A percentile compares a stretch with the other conserved stretches of the same genome.
These are phyloP conservation scores for Ogataea minuta DNA, from an alignment of 805 yeast species.

Conservation along the genomic window DNA sequence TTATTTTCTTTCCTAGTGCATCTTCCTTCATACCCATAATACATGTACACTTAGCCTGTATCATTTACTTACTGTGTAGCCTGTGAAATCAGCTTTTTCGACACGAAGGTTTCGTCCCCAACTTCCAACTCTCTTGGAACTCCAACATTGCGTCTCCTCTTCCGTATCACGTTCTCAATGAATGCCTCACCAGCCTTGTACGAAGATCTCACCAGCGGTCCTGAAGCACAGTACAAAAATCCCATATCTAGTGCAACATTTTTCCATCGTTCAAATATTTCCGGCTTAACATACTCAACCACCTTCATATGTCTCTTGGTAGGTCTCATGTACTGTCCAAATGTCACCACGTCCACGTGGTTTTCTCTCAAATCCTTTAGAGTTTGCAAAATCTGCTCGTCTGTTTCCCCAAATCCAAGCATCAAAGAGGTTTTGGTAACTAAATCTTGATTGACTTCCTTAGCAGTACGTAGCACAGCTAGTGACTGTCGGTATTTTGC, in stretches of 20 bases:
- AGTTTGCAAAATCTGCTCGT: constrained; percentile 79
- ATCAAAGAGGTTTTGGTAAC: constrained; percentile 92
- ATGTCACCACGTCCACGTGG: constrained; percentile 90
- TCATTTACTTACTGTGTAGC: constrained; percentile 1
- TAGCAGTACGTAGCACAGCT: constrained; percentile 76
- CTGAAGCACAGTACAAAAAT: constrained; percentile 93
- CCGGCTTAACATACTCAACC: constrained; percentile 91
- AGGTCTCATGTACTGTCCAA: constrained; percentile 99
- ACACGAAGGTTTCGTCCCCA: constrained; percentile 31
- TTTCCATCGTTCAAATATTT: constrained; percentile 92
- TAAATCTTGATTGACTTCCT: constrained; percentile 66
- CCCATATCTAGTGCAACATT: constrained; percentile 84
- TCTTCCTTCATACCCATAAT: not conserved
- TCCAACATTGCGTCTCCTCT: constrained; percentile 53
- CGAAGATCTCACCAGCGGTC: constrained; percentile 93
- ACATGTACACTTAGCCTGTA: constrained; percentile 2
- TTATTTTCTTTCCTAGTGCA: constrained; percentile 10
- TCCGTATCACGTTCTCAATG: constrained; percentile 86
- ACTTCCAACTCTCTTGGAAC: constrained; percentile 32
- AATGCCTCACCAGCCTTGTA: constrained; percentile 98
- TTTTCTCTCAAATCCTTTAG: constrained; percentile 71
- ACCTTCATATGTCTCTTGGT: constrained; percentile 98
- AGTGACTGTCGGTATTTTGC: constrained; percentile 92
- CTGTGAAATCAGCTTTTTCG: constrained; percentile 21
- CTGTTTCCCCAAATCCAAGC: constrained; percentile 97